Base-by-base conservation (phyloP, 495 filamentous ascomycete genomes). In the Talaromyces wortmannii region DNA sequence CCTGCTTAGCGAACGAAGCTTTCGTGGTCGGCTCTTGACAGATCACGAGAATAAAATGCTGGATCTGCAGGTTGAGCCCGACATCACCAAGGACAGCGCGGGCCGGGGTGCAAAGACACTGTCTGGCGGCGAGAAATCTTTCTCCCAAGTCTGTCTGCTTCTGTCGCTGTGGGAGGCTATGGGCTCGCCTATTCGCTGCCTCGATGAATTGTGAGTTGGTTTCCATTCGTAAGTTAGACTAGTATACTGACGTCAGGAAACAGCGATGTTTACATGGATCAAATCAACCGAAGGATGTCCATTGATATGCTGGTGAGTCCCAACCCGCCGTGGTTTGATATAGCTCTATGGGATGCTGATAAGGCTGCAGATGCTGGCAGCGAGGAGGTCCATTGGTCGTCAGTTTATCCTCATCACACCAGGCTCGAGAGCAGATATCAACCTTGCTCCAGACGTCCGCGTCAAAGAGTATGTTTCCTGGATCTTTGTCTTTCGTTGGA, bases 321-420 rank as follows among this genome's bases (percentile, higher is more conserved):
- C 4, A 42, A 50, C 5, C 31, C 29, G 31, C 18, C 50, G 30
- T 58, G n/a, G 7, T 46, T 23, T 50, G 36, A 23, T 4, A 23
- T 23, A 23, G 23, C 23, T 23, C 23, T 23, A 23, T 23, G 4
- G 23, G 4, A 23, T 40, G n/a, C 52, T 56, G 44, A 63, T n/a
- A 64, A 69, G 40, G 10, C 40, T 40, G 16, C 17, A 90, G 89
- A 89, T 95, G 62, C 75, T 78, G 54, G 89, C 91, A 12, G 95
- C 94, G 40, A 80, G 94, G 61, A 79, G 86, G 48, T 88, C 90
- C 3, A 85, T 92, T 44, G 89, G 92, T 10, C 84, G 91, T 54
- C 94, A 99, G 66, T 99, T 94, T 63, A 91, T 99, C 57, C 78
- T 99, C 7, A 99, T 99, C 64, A 97, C 95, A 7, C 94, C 94